Evolutionary conservation across 805 yeast genomes (phyloP).

Genomic region (Komagataella mondaviorum): DNA sequence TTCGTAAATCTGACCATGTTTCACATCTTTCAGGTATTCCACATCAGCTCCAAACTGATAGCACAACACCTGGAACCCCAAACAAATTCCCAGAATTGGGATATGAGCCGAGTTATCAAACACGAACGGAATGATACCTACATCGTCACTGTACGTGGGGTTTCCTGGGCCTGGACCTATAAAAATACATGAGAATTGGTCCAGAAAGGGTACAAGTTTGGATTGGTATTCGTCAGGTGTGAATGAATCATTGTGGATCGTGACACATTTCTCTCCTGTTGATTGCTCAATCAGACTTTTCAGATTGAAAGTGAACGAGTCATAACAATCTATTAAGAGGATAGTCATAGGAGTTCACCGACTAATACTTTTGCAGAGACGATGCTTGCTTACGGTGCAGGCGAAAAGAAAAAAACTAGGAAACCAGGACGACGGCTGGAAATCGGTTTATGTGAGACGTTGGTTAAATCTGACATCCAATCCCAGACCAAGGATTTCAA

Average conservation of each 20-base stretch:
- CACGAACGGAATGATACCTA: constrained; percentile 56
- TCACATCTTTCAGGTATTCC: constrained; percentile 36
- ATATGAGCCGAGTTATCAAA: constrained; percentile 23
- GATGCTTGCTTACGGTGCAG: neutral
- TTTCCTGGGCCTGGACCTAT: constrained; percentile 98
- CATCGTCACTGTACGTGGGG: constrained; percentile 49
- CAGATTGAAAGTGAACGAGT: constrained; percentile 84
- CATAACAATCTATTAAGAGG: constrained; percentile 82
- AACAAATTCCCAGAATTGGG: constrained; percentile 84
- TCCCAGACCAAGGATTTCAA: neutral
- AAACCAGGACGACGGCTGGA: neutral
- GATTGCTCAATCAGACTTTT: constrained; percentile 43
- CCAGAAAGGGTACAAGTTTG: constrained; percentile 28
- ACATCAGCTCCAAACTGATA: constrained; percentile 45
- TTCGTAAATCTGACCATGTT: constrained; percentile 76
- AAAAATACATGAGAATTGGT: constrained; percentile 57
- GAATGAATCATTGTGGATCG: constrained; percentile 52
- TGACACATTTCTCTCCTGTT: constrained; percentile 33
- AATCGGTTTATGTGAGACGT: neutral
- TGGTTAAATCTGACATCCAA: neutral
- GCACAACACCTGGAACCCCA: constrained; percentile 84
- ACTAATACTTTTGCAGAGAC: neutral
- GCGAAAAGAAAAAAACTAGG: neutral
- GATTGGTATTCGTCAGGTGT: constrained; percentile 15
- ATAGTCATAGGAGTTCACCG: constrained; percentile 26